These are phyloP conservation scores for Vishniacozyma victoriae DNA, from an alignment of 768 basidiomycete genomes.

Conservation along the genomic window DNA sequence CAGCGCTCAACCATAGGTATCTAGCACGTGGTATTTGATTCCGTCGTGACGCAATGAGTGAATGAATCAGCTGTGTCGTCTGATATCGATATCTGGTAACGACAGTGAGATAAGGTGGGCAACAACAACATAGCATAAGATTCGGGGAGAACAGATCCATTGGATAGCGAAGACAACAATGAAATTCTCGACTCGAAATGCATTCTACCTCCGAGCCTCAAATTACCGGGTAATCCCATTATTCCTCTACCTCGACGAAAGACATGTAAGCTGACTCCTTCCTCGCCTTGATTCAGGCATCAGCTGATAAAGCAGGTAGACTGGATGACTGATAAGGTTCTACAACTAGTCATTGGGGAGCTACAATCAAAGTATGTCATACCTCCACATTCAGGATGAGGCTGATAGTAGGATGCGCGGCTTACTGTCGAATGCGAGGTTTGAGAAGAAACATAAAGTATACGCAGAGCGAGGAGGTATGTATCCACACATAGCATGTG, in stretches of 20 bases:
- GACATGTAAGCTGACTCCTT: conserved; percentile 55
- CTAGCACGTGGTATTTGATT: background rate
- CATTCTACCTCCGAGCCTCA: conserved; percentile 76
- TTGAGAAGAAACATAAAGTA: conserved; percentile 61
- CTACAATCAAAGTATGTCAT: conserved; percentile 62
- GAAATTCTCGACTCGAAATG: conserved; percentile 67
- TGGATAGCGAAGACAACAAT: conserved; percentile 47
- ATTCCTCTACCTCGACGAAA: conserved; percentile 82
- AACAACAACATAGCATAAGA: too few species aligned
- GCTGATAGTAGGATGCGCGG: conserved; percentile 33
- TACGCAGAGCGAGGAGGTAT: conserved; percentile 80
- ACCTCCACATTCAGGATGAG: conserved; percentile 51
- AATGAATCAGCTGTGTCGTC: too few species aligned
- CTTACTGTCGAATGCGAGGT: conserved; percentile 20
- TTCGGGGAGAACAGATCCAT: background rate
- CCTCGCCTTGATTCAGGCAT: background rate
- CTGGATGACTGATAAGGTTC: conserved; percentile 81
- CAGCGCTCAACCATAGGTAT: conserved; percentile 4
- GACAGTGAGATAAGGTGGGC: too few species aligned
- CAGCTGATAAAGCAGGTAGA: conserved; percentile 44
- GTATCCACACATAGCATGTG: background rate
- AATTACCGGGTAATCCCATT: conserved; percentile 67
- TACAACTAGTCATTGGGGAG: conserved; percentile 75
- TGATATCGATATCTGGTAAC: too few species aligned
- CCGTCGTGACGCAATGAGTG: background rate